Conservation (phyloP, 345 rosid genomes). For the Eutrema heterophyllum region DNA sequence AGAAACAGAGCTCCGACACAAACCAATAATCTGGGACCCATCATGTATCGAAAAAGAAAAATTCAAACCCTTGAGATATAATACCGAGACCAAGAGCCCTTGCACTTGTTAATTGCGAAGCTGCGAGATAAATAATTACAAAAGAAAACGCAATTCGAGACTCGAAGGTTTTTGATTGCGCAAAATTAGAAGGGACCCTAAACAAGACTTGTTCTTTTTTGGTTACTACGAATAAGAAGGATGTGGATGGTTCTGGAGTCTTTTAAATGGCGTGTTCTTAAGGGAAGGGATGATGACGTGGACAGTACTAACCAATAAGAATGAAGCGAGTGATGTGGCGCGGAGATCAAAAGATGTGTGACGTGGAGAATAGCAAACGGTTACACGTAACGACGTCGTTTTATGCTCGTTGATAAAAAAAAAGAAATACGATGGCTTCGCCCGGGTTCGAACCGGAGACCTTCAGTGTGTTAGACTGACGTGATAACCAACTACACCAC, state of each 20-base stretch:
- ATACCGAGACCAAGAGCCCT: background rate
- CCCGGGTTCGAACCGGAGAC: conserved; percentile 96
- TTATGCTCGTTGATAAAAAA: background rate
- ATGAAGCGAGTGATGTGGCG: conserved; percentile 37
- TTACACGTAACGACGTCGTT: conserved; percentile 7
- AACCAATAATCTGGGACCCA: conserved; percentile 19
- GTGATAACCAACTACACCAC: conserved; percentile 99
- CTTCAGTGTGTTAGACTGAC: conserved; percentile 99
- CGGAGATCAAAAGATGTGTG: background rate
- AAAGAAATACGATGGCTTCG: conserved; percentile 32
- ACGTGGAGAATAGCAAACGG: conserved; percentile 9
- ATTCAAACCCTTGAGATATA: background rate
- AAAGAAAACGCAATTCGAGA: background rate
- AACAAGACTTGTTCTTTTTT: background rate
- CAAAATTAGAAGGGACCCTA: background rate
- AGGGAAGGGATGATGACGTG: conserved; percentile 46
- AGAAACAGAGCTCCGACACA: conserved; percentile 29
- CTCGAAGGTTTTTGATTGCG: background rate
- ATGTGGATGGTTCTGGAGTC: conserved; percentile 13
- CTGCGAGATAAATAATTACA: background rate
- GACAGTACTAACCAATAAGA: conserved; percentile 34
- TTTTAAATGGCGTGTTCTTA: conserved; percentile 16
- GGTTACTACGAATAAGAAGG: conserved; percentile 1
- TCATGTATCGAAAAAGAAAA: conserved; percentile 7
- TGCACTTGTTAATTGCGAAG: background rate